phyloP scores from a whole-genome alignment of 2,329 filamentous ascomycete genomes.

The Xylariaceae sp. region DNA sequence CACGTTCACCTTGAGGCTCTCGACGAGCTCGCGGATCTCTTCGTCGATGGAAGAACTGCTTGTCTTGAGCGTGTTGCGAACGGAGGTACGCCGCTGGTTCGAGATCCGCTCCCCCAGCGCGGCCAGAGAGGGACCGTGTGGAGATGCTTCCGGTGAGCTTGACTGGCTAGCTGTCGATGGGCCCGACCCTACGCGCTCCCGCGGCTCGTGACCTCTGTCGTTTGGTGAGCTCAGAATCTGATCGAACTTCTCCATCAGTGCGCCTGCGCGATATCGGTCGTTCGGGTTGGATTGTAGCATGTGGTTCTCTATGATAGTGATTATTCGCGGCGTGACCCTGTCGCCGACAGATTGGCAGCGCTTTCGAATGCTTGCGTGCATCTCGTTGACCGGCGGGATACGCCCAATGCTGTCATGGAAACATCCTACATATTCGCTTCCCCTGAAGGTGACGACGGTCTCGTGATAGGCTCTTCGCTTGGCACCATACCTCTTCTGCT shows the following conservation, averaged over 20 bases:
- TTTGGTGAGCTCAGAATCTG: background rate
- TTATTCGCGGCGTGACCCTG: slow-evolving; percentile 14
- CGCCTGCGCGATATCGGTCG: slow-evolving; percentile 9
- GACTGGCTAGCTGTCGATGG: background rate
- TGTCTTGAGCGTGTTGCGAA: background rate
- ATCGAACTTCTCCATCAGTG: slow-evolving; percentile 8
- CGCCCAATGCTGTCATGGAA: slow-evolving; percentile 18
- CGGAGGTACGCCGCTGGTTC: background rate
- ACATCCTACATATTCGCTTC: slow-evolving; percentile 16
- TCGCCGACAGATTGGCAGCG: slow-evolving; percentile 12
- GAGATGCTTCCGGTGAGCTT: background rate
- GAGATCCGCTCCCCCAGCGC: background rate
- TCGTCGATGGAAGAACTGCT: background rate
- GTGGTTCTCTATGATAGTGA: slow-evolving; percentile 19
- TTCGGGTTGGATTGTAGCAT: slow-evolving; percentile 16
- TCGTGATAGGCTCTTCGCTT: slow-evolving; percentile 8
- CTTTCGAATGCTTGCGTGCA: slow-evolving; percentile 15
- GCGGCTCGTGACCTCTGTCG: background rate
- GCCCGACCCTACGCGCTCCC: background rate
- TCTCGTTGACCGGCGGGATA: slow-evolving; percentile 8
- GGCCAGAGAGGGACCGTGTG: background rate
- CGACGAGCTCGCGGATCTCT: slow-evolving; percentile 6
- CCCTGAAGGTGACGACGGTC: slow-evolving; percentile 3
- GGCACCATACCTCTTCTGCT: slow-evolving; percentile 11
- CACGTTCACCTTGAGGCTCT: slow-evolving; percentile 14